These are phyloP conservation scores for Xylaria sp. DNA, from an alignment of 2,329 filamentous ascomycete species.

Conservation along the genomic window DNA sequence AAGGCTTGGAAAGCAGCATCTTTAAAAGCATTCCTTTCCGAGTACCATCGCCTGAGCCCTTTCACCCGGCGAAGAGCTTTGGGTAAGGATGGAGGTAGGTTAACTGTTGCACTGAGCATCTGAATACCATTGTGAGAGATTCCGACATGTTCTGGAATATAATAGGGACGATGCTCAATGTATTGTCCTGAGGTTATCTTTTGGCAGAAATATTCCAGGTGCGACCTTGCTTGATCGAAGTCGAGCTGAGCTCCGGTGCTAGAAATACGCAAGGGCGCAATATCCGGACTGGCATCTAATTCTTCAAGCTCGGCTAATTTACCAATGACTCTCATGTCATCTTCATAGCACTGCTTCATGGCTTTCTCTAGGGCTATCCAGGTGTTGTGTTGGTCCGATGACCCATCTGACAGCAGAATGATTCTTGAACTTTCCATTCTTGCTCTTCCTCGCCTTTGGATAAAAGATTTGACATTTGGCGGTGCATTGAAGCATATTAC, in stretches of 20 bases:
- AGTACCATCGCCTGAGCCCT: slow-evolving; percentile 70
- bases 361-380: slow-evolving; percentile 76
- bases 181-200: slow-evolving; percentile 68
- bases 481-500: slow-evolving; percentile 68
- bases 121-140: slow-evolving; percentile 42
- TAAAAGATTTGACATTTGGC: slow-evolving; percentile 65
- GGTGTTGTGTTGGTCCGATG: slow-evolving; percentile 50
- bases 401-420: slow-evolving; percentile 57
- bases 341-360: slow-evolving; percentile 78
- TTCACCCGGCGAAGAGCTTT: slow-evolving; percentile 65
- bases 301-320: slow-evolving; percentile 62
- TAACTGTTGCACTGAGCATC: slow-evolving; percentile 68
- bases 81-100: slow-evolving; percentile 78
- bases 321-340: slow-evolving; percentile 66
- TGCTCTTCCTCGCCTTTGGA: slow-evolving; percentile 67
- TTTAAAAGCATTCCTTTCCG: slow-evolving; percentile 77
- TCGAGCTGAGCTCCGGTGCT: slow-evolving; percentile 73
- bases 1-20: slow-evolving; percentile 90
- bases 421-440: slow-evolving; percentile 63
- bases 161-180: slow-evolving; percentile 75
- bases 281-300: slow-evolving; percentile 45
- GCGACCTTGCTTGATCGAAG: slow-evolving; percentile 77
- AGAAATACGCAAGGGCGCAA: slow-evolving; percentile 53
- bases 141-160: slow-evolving; percentile 61
- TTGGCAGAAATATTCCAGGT: slow-evolving; percentile 84